Percentiles rank a stretch among this genome's conserved stretches.
These are phyloP conservation scores for Populus hybrid DNA, from an alignment of 441 rosid species.

Conservation along the genomic window DNA sequence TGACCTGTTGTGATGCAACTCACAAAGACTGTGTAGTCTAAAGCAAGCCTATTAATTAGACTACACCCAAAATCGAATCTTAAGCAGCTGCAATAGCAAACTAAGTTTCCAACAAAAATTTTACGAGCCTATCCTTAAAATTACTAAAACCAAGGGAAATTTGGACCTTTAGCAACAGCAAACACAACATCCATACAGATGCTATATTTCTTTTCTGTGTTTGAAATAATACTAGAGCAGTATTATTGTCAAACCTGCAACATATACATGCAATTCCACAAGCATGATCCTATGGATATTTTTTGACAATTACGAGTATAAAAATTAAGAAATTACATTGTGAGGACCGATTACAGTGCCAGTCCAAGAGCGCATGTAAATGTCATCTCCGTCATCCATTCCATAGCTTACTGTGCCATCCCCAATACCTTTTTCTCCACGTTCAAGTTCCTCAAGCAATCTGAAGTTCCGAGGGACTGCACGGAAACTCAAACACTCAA, in stretches of 20 bases:
- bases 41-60: background rate
- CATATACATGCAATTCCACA: background rate
- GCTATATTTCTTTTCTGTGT: background rate
- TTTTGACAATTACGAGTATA: background rate
- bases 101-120: background rate
- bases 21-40: background rate
- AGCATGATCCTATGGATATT: background rate
- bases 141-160: background rate
- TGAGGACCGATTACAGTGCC: slow-evolving; percentile 98
- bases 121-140: background rate
- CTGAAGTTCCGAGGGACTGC: slow-evolving; percentile 95
- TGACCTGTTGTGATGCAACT: background rate
- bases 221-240: background rate
- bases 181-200: background rate
- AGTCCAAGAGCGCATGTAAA: slow-evolving; percentile 98
- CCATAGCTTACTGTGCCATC: slow-evolving; percentile 99
- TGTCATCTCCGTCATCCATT: slow-evolving; percentile 98
- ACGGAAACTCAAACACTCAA: slow-evolving; percentile 16
- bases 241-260: background rate
- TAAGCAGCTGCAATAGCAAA: background rate
- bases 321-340: slow-evolving; percentile 54
- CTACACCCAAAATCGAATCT: background rate
- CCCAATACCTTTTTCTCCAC: slow-evolving; percentile 97
- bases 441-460: slow-evolving; percentile 95
- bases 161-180: background rate